Base-by-base conservation (phyloP, 2,329 filamentous ascomycete species). In the Beauveria scarabaeidicola region DNA sequence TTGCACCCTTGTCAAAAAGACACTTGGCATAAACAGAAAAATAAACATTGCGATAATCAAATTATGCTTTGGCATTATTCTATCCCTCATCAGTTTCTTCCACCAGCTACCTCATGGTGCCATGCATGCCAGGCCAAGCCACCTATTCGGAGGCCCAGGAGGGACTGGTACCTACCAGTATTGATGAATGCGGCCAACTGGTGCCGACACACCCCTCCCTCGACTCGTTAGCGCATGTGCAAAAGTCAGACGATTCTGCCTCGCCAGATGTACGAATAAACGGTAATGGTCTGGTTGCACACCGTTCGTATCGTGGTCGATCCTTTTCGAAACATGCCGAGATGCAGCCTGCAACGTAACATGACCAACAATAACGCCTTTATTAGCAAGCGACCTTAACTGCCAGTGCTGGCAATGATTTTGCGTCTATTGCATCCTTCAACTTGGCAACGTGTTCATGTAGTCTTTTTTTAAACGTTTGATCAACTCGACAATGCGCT, bases 181-280 rank as follows among this genome's bases (percentile, higher is more conserved):
- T n/a, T 36, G 32, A 47, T 56, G 27, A 21, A 53, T 25, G 53
- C 53, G 52, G 53, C 53, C 23, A 47, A 38, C 11, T 38, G 43
- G 43, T 56, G 55, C 55, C 46, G 55, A 51, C 43, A 44, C 36
- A 21, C 23, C 21, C 55, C 44, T 40, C 52, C 15, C 7, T 13
- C 19, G 3, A 27, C 11, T 3, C 19, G 40, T 46, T 38, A 41
- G 44, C 5, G 13, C 13, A 13, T 11, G 2, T 19, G 15, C 19
- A 32, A 40, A 40, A 54, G 57, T 59, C 57, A 59, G 57, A 52
- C 57, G 57, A 59, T 59, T 40, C n/a, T 52, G 27, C 27, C 23
- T 32, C 27, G 21, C 25, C 7, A 29, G 47, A 10, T 29, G 27
- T 23, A n/a, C n/a, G n/a, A n/a, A n/a, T n/a, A n/a, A n/a, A n/a